Base-by-base conservation (phyloP, 257 asterid species). In the Petunia axillaris region DNA sequence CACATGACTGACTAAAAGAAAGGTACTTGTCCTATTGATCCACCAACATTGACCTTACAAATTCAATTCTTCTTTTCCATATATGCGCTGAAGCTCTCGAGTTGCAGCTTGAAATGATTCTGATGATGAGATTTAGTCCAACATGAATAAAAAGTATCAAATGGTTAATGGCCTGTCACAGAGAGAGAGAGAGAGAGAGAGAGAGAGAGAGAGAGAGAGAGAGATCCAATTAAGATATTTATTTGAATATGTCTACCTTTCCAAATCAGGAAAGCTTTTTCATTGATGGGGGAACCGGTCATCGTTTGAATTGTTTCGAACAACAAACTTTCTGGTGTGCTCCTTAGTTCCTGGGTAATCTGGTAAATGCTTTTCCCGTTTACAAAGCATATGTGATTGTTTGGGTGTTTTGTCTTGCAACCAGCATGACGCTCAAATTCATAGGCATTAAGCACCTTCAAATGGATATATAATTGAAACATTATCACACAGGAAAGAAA, bases 31-130 rank as follows among this genome's bases (percentile, higher is more conserved):
- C 16, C 81, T 81, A 79, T 81, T 79, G 57, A 74, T 60, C 35
- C 4, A 40, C 35, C 52, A 74, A 41, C 62, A 50, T 15, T 52
- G 55, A 8, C 53, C 81, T 90, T 88, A 93, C 8, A 89, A 79
- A 85, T 93, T 92, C 62, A 89, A 89, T 82, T 89, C 92, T 84
- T 93, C 97, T 90, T 95, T 95, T 75, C 97, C 98, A 81, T 92
- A 93, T 39, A 95, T 92, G 35, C 97, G 96, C 86, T 86, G 97
- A 80, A 93, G 97, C 89, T 95, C 99, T 1, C 97, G 97, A 1
- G 97, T 95, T 68, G 97, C 97, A 16, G 97, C 99, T 93, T 91
- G 95, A 83, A 87, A 95, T 16, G 99, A 95, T 87, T 92, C 99
- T 95, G 87, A 76, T 16, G 25, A 71, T 71, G 1, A 71, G 59